Conservation (phyloP, 495 filamentous ascomycete species). For the Xanthoparmelia taractica region DNA sequence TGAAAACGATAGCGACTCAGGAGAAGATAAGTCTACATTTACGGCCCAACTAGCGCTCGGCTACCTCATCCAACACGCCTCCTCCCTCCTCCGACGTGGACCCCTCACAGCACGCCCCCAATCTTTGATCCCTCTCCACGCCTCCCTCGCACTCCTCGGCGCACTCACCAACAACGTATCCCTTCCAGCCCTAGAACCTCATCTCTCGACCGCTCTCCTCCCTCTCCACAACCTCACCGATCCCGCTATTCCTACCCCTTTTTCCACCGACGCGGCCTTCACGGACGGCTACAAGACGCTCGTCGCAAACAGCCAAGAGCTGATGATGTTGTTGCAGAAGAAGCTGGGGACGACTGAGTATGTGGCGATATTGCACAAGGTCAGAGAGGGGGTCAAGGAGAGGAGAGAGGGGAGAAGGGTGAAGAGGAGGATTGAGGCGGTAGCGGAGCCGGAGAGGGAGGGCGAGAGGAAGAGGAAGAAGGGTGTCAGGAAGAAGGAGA, state of each 20-base stretch:
- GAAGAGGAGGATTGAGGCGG: constrained; percentile 81
- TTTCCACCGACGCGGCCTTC: constrained; percentile 54
- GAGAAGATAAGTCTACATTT: neutral
- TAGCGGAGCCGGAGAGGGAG: constrained; percentile 69
- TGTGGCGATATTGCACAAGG: constrained; percentile 55
- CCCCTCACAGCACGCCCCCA: constrained; percentile 51
- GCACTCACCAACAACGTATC: constrained; percentile 52
- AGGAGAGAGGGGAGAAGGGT: constrained; percentile 62
- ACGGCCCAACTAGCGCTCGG: constrained; percentile 47
- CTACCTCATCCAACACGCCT: constrained; percentile 68
- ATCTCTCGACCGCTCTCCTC: constrained; percentile 59
- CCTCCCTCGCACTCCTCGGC: constrained; percentile 64
- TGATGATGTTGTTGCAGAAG: constrained; percentile 68
- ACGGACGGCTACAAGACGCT: constrained; percentile 58
- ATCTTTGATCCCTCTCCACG: constrained; percentile 62
- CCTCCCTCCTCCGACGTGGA: constrained; percentile 71
- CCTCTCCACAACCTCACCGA: constrained; percentile 82
- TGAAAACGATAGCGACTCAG: constrained; percentile 29
- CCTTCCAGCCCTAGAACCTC: constrained; percentile 47
- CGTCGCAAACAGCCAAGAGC: constrained; percentile 57
- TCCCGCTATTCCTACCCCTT: constrained; percentile 58
- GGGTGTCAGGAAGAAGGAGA: constrained; percentile 75
- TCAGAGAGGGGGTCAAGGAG: constrained; percentile 59
- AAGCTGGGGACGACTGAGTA: constrained; percentile 77
- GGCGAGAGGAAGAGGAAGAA: constrained; percentile 76